phyloP scores from a whole-genome alignment of 2,329 filamentous ascomycete species.

The Cytospora schulzeri region DNA sequence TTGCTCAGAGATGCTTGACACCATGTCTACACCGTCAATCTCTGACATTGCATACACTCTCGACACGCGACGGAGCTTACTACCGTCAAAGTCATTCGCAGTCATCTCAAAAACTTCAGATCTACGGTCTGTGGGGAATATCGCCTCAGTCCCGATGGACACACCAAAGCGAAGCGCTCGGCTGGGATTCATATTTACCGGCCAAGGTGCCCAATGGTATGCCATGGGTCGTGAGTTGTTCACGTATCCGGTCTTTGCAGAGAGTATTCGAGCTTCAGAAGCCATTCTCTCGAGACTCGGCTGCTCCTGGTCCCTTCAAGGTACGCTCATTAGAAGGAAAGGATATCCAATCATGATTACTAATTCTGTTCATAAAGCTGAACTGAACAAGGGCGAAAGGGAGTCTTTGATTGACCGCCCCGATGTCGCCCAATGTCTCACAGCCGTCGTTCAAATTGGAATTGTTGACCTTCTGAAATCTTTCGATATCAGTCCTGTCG shows the following conservation, averaged over 20 bases:
- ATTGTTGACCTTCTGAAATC: background rate
- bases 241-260: constrained; percentile 30
- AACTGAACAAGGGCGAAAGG: constrained; percentile 31
- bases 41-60: constrained; percentile 35
- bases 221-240: constrained; percentile 34
- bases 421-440: constrained; percentile 33
- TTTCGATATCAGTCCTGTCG: background rate
- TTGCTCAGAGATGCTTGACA: too few species aligned
- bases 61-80: constrained; percentile 32
- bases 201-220: constrained; percentile 39
- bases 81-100: constrained; percentile 34
- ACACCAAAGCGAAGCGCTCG: constrained; percentile 25
- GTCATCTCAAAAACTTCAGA: constrained; percentile 30
- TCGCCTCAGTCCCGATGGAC: too few species aligned
- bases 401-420: constrained; percentile 32
- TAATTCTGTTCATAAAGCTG: constrained; percentile 22
- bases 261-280: constrained; percentile 27
- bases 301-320: constrained; percentile 32
- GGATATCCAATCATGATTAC: too few species aligned
- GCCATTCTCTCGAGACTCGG: constrained; percentile 30
- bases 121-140: background rate
- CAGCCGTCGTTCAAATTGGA: constrained; percentile 32
- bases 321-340: background rate
- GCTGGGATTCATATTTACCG: constrained; percentile 37
- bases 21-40: constrained; percentile 22